Conservation (phyloP, 2,329 filamentous ascomycete species). For the Hirsutella rhossiliensis region DNA sequence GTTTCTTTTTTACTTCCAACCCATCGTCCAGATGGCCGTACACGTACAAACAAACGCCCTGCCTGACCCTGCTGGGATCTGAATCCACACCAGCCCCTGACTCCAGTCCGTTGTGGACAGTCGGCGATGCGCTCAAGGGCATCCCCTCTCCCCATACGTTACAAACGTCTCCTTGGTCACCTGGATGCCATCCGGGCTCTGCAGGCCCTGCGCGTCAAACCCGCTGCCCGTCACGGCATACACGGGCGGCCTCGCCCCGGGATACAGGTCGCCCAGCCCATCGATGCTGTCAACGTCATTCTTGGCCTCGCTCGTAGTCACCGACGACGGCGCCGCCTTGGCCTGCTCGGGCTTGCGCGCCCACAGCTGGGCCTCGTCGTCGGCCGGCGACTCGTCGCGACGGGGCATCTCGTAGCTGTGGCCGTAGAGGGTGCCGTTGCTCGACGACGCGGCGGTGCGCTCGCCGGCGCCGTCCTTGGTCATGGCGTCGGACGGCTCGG, state of each 20-base stretch:
- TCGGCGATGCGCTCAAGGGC: not conserved
- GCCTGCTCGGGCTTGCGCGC: not conserved
- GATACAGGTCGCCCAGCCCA: constrained; percentile 7
- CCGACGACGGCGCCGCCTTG: not conserved
- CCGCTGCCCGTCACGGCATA: constrained; percentile 10
- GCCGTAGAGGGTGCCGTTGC: too few species aligned
- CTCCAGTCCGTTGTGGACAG: not conserved
- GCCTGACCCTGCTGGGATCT: too few species aligned
- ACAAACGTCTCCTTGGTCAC: not conserved
- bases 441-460: constrained; percentile 4
- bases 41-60: too few species aligned
- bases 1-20: too few species aligned
- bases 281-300: constrained; percentile 12
- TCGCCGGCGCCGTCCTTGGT: not conserved
- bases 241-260: constrained; percentile 2
- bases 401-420: constrained; percentile 11
- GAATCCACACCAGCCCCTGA: too few species aligned
- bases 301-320: too few species aligned
- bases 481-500: constrained; percentile 6
- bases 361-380: constrained; percentile 14
- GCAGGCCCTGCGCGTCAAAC: not conserved
- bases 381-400: constrained; percentile 8
- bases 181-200: not conserved
- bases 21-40: too few species aligned
- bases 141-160: not conserved